Evolutionary conservation across 2,329 filamentous ascomycete genomes (phyloP), one percentile per base, ranked within the genome.

Genomic region (Fusarium cyanostomum): DNA sequence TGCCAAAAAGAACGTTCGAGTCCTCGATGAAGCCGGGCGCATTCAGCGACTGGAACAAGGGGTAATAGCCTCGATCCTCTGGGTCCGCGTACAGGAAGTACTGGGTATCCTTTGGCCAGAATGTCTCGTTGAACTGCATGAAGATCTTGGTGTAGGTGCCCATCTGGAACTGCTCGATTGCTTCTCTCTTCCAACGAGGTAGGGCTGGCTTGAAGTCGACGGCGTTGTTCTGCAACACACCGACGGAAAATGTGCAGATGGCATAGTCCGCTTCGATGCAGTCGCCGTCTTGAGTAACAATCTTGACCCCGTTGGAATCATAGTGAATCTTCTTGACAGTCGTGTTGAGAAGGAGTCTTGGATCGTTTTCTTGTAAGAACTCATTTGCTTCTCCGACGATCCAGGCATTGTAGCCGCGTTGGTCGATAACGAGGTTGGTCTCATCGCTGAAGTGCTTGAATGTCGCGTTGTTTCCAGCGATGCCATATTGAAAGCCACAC

Each of bases 101-200:
- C 62, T 82, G 73, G 0, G 72, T 77, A 13, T 79, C 74, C 1
- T 75, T 69, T 0, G 66, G 77, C 89, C 89, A 91, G 74, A 91
- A 92, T 0, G 86, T 84, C 52, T 87, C 78, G 58, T 87, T 79
- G 74, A 91, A 91, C 61, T 90, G 88, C 58, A 89, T 77, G 75
- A 91, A 91, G 59, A 91, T 85, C 71, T 92, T 92, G 48, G 88
- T 91, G 75, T 91, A 92, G 0, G 87, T 90, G 7, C 85, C 89
- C 84, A 91, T 90, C 59, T 81, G 78, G 71, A 90, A 90, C 33
- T 83, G 86, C 4, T 84, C 81, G 48, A 91, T 89, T 0, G 86
- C 84, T 3, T 80, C 81, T 12, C 82, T 78, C 73, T 92, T 91
- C 89, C 88, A 91, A 3, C 73, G 73, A 0, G 89, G 89, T 0